Percentiles rank a stretch among this genome's conserved stretches.
Conservation (phyloP, 768 basidiomycete genomes). For the Suillus spraguei region DNA sequence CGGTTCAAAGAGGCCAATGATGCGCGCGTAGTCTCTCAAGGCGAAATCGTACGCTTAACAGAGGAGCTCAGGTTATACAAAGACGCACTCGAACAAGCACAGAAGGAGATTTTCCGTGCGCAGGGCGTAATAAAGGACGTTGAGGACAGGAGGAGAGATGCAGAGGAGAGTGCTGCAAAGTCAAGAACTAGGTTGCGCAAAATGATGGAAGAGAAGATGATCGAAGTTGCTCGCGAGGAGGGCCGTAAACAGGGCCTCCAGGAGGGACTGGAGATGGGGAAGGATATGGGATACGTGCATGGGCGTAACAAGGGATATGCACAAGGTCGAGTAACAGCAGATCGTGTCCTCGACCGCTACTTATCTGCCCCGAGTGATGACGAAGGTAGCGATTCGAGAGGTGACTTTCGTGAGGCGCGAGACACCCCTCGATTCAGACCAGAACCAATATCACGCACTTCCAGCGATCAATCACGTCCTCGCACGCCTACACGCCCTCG, state of each 20-base stretch:
- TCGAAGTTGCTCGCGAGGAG: slow-evolving; percentile 62
- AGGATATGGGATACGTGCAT: slow-evolving; percentile 47
- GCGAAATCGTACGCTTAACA: slow-evolving; percentile 54
- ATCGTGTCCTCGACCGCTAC: slow-evolving; percentile 35
- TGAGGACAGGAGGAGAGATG: slow-evolving; percentile 58
- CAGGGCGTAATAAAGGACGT: slow-evolving; percentile 62
- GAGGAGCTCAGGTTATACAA: slow-evolving; percentile 69
- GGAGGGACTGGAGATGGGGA: slow-evolving; percentile 56
- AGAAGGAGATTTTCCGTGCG: slow-evolving; percentile 67
- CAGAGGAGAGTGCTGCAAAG: slow-evolving; percentile 64
- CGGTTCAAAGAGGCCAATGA: slow-evolving; percentile 64
- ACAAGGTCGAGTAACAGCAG: slow-evolving; percentile 31
- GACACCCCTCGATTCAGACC: slow-evolving; percentile 28
- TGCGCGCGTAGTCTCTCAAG: slow-evolving; percentile 52
- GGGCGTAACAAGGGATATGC: slow-evolving; percentile 33
- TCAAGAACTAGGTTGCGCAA: slow-evolving; percentile 55
- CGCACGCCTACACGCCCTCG: slow-evolving; percentile 8
- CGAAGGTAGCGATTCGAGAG: slow-evolving; percentile 28
- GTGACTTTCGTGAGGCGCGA: slow-evolving; percentile 26
- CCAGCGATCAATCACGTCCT: slow-evolving; percentile 16
- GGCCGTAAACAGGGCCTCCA: slow-evolving; percentile 63
- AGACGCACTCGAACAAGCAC: slow-evolving; percentile 62
- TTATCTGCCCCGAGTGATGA: slow-evolving; percentile 31
- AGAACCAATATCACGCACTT: slow-evolving; percentile 18
- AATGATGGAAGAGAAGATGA: slow-evolving; percentile 54